Base-by-base conservation (phyloP, 371 early-diverging fungal species). In the Lichtheimia corymbifera region DNA sequence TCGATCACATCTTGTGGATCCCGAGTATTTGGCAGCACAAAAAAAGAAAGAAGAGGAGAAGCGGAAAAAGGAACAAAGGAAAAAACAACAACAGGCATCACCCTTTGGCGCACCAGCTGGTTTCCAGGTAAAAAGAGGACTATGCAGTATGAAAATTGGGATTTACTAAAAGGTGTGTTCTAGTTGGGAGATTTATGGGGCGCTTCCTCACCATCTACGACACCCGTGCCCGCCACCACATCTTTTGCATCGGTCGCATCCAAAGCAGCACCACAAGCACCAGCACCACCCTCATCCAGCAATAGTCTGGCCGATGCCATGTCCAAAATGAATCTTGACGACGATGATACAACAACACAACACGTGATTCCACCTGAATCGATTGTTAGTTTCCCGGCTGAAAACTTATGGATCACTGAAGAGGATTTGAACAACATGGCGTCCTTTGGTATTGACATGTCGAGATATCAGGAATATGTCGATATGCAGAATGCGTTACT, bases 1-100 rank as follows among this genome's bases (percentile, higher is more conserved):
- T 2, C 82, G 92, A n/a, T 87, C 85, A 4, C 87, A 91, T 61
- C 56, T 83, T 50, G 72, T 88, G 7, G 89, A 92, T 60, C 62
- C 63, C 17, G 84, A 83, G n/a, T 90, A 89, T 65, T 76, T 86
- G 25, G 72, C 74, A 55, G 82, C 83, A 55, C 72, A 86, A 41
- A 62, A 68, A 17, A 68, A 70, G 59, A 80, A 84, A 59, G 73
- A 69, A 57, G 76, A 68, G 45, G 70, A 74, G 50, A 76, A 70
- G 27, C 61, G 58, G 14, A 73, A 72, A 58, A 67, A 72, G 25
- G 70, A 76, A 55, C 71, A 78, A 61, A 58, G 42, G 45, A 49
- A 64, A 58, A 64, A 20, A 50, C 59, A 35, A n/a, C 67, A 59
- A 55, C 61, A 57, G 50, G 65, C 67, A 13, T 58, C 75, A 5